Base-by-base conservation (phyloP, 306 rosid genomes). In the Biancaea sappan region DNA sequence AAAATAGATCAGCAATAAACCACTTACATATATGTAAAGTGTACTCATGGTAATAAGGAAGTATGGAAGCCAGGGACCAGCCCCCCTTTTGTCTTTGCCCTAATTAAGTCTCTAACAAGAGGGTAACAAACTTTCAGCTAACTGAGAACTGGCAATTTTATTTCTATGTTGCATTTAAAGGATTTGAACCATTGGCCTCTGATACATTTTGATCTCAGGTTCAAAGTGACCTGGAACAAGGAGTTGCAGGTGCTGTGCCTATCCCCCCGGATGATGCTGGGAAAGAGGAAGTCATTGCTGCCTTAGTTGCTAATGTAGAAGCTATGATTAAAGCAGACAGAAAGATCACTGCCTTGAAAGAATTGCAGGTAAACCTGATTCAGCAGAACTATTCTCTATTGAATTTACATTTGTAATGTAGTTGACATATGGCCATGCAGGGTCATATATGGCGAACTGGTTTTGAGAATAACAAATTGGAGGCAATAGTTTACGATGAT, bases 371-470 rank as follows among this genome's bases (percentile, higher is more conserved):
- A 79, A 50, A 41, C 71, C 24, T 67, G 12, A 24, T 41, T 66
- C 47, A 22, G 25, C 38, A 25, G 62, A 44, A 22, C 25, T 32
- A 12, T 60, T 3, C 41, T 44, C 24, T 41, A 15, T 28, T 31
- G 21, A 47, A 34, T 60, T 10, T 37, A n/a, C n/a, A 59, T 40
- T 66, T 32, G 22, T 52, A 41, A 37, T 72, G 19, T 31, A 21
- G 63, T 70, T 75, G 76, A 84, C 56, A 29, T 68, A 19, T 57
- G 14, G 19, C 48, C 25, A 16, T 78, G 46, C 86, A 89, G 94
- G 94, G 94, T 76, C 98, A 91, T 83, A 91, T 94, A 75, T 94
- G 98, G 98, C 81, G 38, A 83, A 88, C 90, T 40, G 89, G 85
- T 76, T 89, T 61, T 86, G 94, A 90, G 82, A 88, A 83, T 67